phyloP scores from a whole-genome alignment of 768 basidiomycete genomes.

The Suillus americanus region DNA sequence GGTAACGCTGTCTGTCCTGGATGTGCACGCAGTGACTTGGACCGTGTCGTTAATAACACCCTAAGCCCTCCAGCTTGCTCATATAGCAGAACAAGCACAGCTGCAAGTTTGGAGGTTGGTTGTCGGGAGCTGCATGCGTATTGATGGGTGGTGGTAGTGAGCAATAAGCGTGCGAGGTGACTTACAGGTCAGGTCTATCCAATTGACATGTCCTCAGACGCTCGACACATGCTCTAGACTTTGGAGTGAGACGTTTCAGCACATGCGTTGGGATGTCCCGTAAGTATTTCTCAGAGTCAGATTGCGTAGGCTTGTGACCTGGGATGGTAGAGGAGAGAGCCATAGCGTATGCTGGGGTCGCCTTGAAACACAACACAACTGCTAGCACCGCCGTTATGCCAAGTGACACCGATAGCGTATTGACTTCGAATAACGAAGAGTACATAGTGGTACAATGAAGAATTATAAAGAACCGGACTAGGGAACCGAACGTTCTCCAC shows the following conservation, averaged over 20 bases:
- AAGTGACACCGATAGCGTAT: background rate
- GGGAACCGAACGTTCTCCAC: background rate
- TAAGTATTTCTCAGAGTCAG: background rate
- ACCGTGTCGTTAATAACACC: constrained; percentile 84
- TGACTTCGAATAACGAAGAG: background rate
- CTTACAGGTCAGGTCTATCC: constrained; percentile 54
- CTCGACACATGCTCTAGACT: constrained; percentile 33
- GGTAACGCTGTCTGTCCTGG: constrained; percentile 83
- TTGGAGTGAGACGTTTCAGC: background rate
- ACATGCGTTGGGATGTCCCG: background rate
- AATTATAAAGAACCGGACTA: background rate
- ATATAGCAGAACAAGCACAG: constrained; percentile 79
- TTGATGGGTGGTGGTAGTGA: background rate
- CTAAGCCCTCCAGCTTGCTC: constrained; percentile 66
- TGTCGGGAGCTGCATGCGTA: constrained; percentile 30
- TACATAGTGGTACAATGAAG: background rate
- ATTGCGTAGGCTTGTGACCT: background rate
- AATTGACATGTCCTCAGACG: constrained; percentile 35
- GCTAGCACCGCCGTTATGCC: background rate
- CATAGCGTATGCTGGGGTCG: background rate
- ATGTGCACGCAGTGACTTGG: constrained; percentile 71
- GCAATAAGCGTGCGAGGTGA: constrained; percentile 17
- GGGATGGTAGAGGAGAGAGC: background rate
- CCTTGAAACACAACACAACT: background rate
- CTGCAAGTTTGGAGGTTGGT: constrained; percentile 52